A percentile compares a stretch with the other conserved stretches of the same genome.
Conservation (phyloP, 1,139 yeast species). For the Scheffersomyces lignicola region DNA sequence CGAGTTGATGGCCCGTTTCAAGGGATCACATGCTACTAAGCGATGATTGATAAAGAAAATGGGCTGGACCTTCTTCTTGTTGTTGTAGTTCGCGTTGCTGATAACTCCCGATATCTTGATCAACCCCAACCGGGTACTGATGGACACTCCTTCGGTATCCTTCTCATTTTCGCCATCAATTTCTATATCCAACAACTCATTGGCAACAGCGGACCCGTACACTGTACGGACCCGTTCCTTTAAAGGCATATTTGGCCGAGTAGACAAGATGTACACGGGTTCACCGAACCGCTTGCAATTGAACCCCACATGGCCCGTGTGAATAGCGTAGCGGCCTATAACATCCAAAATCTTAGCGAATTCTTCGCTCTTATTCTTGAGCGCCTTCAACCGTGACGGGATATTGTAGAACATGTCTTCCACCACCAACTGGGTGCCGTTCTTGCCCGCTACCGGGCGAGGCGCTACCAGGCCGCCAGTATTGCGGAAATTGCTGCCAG, state of each 20-base stretch:
- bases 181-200: conserved; percentile 56
- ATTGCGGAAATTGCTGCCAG: conserved; percentile 34
- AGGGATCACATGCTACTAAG: conserved; percentile 78
- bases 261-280: conserved; percentile 53
- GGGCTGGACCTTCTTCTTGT: conserved; percentile 66
- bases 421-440: conserved; percentile 82
- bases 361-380: conserved; percentile 72
- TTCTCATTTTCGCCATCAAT: conserved; percentile 17
- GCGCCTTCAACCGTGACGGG: conserved; percentile 72
- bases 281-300: conserved; percentile 80
- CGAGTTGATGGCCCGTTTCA: conserved; percentile 66
- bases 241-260: conserved; percentile 46
- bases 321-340: conserved; percentile 80
- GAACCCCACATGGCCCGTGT: conserved; percentile 67
- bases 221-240: conserved; percentile 73
- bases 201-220: conserved; percentile 70
- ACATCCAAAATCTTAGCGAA: conserved; percentile 77
- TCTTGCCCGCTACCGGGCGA: conserved; percentile 79
- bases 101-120: conserved; percentile 56
- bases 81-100: conserved; percentile 70
- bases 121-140: conserved; percentile 40
- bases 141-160: conserved; percentile 13
- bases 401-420: conserved; percentile 90
- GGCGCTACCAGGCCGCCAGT: conserved; percentile 39
- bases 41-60: conserved; percentile 84